Percentiles rank a stretch among this genome's conserved stretches.
Conservation (phyloP, 2,329 filamentous ascomycete species). For the Phialocephala subalpina region DNA sequence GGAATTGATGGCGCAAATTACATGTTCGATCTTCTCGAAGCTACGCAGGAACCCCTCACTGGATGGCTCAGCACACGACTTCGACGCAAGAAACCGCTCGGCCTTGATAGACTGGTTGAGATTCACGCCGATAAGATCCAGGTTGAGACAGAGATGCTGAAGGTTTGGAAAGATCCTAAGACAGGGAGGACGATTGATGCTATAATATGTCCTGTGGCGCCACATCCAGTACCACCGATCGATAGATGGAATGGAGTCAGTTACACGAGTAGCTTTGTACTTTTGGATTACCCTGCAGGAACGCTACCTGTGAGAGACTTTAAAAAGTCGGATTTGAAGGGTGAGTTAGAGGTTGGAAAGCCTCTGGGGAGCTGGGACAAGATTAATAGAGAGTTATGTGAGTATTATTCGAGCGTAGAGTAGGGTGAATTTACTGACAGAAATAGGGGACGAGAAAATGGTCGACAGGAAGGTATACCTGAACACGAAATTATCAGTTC, state of each 20-base stretch:
- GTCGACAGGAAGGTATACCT: conserved; percentile 42
- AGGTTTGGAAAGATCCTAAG: conserved; percentile 60
- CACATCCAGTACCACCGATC: conserved; percentile 67
- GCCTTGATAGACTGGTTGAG: conserved; percentile 56
- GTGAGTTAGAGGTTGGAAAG: conserved; percentile 53
- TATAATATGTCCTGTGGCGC: conserved; percentile 68
- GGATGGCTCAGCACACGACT: conserved; percentile 65
- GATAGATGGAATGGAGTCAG: conserved; percentile 69
- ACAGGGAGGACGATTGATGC: conserved; percentile 60
- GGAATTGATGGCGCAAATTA: conserved; percentile 62
- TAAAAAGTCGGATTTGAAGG: conserved; percentile 55
- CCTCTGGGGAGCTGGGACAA: conserved; percentile 65
- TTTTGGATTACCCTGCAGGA: conserved; percentile 69
- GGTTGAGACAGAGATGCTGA: conserved; percentile 62
- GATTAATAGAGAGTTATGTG: conserved; percentile 65
- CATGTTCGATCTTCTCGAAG: conserved; percentile 65
- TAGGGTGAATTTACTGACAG: conserved; percentile 19
- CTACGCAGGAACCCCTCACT: conserved; percentile 62
- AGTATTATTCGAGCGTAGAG: conserved; percentile 39
- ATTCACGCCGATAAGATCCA: conserved; percentile 60
- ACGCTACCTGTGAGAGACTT: conserved; percentile 61
- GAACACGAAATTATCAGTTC: conserved; percentile 39
- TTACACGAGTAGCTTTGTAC: conserved; percentile 67
- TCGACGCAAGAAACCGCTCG: conserved; percentile 54
- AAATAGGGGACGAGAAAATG: conserved; percentile 36